These are phyloP conservation scores for Melanogaster broomeanus DNA, from an alignment of 768 basidiomycete genomes.

Conservation along the genomic window DNA sequence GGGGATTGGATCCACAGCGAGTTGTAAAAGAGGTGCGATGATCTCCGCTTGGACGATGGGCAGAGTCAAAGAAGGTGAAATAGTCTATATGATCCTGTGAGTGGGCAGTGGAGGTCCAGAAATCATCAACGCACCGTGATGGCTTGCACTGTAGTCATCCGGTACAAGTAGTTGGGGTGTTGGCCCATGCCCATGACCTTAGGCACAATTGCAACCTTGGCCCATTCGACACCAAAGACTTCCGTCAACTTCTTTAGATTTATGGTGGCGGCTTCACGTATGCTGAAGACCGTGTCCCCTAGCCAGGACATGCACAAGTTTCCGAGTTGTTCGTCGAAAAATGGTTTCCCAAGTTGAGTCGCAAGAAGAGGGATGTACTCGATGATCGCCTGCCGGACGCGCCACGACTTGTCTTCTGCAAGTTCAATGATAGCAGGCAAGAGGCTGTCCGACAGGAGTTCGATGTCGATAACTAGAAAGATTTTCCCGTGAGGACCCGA, in stretches of 20 bases:
- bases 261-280: conserved; percentile 96
- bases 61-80: conserved; percentile 84
- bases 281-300: conserved; percentile 97
- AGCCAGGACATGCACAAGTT: conserved; percentile 99
- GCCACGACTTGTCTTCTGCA: conserved; percentile 99
- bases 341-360: conserved; percentile 93
- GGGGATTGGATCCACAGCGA: conserved; percentile 90
- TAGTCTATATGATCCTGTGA: conserved; percentile 62
- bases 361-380: conserved; percentile 99
- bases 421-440: conserved; percentile 97
- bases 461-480: conserved; percentile 90
- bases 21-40: conserved; percentile 77
- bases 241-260: conserved; percentile 97
- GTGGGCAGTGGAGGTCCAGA: neutral
- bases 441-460: conserved; percentile 89
- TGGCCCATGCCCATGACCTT: conserved; percentile 97
- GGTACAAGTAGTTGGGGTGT: conserved; percentile 94
- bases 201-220: conserved; percentile 88
- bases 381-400: conserved; percentile 98
- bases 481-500: conserved; percentile 9
- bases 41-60: conserved; percentile 85
- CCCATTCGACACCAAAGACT: conserved; percentile 99
- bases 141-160: conserved; percentile 99
- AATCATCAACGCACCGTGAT: conserved; percentile 71
- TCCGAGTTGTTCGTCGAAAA: conserved; percentile 97